Conservation (phyloP, 805 yeast species). For the Saccharomycopsis guyanensis region DNA sequence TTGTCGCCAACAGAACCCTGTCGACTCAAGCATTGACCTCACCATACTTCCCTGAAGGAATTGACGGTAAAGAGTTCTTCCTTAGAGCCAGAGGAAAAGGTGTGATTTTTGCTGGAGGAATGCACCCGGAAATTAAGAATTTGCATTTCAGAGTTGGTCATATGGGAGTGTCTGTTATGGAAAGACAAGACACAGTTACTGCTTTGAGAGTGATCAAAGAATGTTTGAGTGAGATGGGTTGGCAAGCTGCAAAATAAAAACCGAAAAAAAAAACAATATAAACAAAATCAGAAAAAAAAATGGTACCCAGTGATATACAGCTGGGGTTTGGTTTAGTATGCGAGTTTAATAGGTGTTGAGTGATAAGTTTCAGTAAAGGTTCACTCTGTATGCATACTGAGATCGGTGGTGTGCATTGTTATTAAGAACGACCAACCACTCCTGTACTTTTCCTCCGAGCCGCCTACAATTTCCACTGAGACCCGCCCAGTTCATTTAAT, state of each 20-base stretch:
- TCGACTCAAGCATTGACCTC: constrained; percentile 86
- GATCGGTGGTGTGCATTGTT: too few relatives aligned
- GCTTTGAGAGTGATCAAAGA: constrained; percentile 40
- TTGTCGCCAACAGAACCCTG: constrained; percentile 53
- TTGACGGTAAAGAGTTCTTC: constrained; percentile 59
- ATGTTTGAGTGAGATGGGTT: constrained; percentile 33
- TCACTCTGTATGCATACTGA: too few relatives aligned
- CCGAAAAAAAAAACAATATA: not conserved
- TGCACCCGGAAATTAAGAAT: constrained; percentile 69
- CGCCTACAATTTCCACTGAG: too few relatives aligned
- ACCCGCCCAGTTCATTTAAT: too few relatives aligned
- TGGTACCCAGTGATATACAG: too few relatives aligned
- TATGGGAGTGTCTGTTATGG: constrained; percentile 77
- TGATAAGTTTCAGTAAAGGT: too few relatives aligned
- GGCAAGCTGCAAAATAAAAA: too few relatives aligned
- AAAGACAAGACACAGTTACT: constrained; percentile 45
- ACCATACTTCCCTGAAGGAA: constrained; percentile 67
- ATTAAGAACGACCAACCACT: too few relatives aligned
- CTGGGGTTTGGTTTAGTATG: too few relatives aligned
- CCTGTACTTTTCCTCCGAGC: too few relatives aligned
- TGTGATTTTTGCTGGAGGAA: constrained; percentile 79
- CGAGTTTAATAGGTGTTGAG: too few relatives aligned
- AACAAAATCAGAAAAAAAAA: too few relatives aligned
- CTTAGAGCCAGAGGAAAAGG: constrained; percentile 46
- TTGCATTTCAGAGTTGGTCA: constrained; percentile 91